A percentile compares a stretch with the other conserved stretches of the same genome.
phyloP scores from a whole-genome alignment of 768 basidiomycete species.

The Leccinum fibrillosum region DNA sequence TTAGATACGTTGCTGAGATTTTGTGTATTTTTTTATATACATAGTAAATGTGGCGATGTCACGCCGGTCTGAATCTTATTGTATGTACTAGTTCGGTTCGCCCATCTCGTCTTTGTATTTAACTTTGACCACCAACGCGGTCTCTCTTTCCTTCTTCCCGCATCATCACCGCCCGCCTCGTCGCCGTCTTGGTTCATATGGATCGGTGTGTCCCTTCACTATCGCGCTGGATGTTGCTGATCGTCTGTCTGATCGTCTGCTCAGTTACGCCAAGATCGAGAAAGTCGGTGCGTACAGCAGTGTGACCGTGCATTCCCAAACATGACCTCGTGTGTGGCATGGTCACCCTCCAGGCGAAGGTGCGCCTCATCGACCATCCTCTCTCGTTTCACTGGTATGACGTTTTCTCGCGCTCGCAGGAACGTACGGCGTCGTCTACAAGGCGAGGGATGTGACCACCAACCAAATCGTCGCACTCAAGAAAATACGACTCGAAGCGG shows the following conservation, averaged over 20 bases:
- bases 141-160: neutral
- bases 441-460: slow-evolving; percentile 78
- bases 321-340: slow-evolving; percentile 16
- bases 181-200: slow-evolving; percentile 19
- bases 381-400: slow-evolving; percentile 3
- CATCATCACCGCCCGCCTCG: slow-evolving; percentile 3
- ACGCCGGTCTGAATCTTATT: slow-evolving; percentile 6
- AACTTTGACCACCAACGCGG: slow-evolving; percentile 8
- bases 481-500: slow-evolving; percentile 97
- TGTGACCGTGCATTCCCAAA: slow-evolving; percentile 1
- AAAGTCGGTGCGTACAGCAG: slow-evolving; percentile 82
- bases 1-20: slow-evolving; percentile 26
- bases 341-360: slow-evolving; percentile 41
- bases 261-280: slow-evolving; percentile 94
- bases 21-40: neutral
- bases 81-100: slow-evolving; percentile 13
- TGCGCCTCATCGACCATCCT: slow-evolving; percentile 9
- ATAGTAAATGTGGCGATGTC: slow-evolving; percentile 11
- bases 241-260: slow-evolving; percentile 18
- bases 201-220: slow-evolving; percentile 30
- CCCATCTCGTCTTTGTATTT: slow-evolving; percentile 12
- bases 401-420: slow-evolving; percentile 52
- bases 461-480: slow-evolving; percentile 92
- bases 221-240: slow-evolving; percentile 16
- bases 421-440: slow-evolving; percentile 98